A percentile compares a stretch with the other conserved stretches of the same genome.
These are phyloP conservation scores for Brassica juncea DNA, from an alignment of 345 rosid genomes.

Conservation along the genomic window DNA sequence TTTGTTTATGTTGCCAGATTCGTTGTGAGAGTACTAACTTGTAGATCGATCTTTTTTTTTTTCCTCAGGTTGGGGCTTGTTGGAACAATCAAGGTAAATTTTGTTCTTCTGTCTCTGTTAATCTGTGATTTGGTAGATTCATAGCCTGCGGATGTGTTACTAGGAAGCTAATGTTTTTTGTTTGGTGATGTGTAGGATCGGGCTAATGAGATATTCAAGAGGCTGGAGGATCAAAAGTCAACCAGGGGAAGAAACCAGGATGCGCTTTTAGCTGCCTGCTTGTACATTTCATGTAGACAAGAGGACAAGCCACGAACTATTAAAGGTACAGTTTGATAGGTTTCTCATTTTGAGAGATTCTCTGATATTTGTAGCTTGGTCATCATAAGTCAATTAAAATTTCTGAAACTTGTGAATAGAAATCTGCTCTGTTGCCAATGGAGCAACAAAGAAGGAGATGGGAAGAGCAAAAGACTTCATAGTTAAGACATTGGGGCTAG, in stretches of 20 bases:
- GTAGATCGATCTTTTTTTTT: slow-evolving; percentile 22
- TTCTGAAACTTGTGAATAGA: slow-evolving; percentile 71
- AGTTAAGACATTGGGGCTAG: slow-evolving; percentile 92
- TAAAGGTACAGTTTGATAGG: slow-evolving; percentile 75
- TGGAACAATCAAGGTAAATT: slow-evolving; percentile 89
- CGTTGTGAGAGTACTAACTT: slow-evolving; percentile 28
- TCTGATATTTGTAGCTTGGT: slow-evolving; percentile 12
- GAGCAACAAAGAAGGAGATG: slow-evolving; percentile 98
- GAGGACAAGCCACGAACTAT: slow-evolving; percentile 99
- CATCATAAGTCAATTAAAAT: slow-evolving; percentile 8
- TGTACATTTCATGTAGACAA: slow-evolving; percentile 96
- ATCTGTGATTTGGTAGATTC: neutral
- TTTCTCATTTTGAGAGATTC: slow-evolving; percentile 44
- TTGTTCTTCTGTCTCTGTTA: neutral
- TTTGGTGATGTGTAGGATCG: slow-evolving; percentile 63
- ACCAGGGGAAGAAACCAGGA: slow-evolving; percentile 99
- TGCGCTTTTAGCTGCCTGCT: slow-evolving; percentile 96
- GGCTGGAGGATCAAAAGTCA: slow-evolving; percentile 96
- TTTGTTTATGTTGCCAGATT: slow-evolving; percentile 4
- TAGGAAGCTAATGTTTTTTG: neutral
- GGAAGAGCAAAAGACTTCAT: slow-evolving; percentile 99
- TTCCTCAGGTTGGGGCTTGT: slow-evolving; percentile 88
- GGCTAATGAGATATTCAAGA: slow-evolving; percentile 96
- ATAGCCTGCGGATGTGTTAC: neutral
- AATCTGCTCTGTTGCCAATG: slow-evolving; percentile 99